Conservation (phyloP, 495 filamentous ascomycete genomes). For the Platismatia glauca region DNA sequence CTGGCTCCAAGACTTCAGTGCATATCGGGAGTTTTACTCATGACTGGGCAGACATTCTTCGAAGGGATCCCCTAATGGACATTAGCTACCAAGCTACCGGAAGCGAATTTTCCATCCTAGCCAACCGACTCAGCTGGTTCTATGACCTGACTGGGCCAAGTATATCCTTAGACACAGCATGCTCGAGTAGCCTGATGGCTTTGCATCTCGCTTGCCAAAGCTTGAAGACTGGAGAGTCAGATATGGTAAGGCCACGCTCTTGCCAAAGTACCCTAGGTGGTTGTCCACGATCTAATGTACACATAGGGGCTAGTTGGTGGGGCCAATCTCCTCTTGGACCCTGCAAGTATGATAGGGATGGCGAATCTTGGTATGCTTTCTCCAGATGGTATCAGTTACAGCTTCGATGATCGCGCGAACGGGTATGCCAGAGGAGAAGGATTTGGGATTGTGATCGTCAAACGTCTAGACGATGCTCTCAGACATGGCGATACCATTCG, state of each 20-base stretch:
- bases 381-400: neutral
- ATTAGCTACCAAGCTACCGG: neutral
- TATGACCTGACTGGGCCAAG: neutral
- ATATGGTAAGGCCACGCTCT: no score
- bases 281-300: no score
- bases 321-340: neutral
- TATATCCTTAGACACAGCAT: neutral
- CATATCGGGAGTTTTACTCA: neutral
- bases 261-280: no score
- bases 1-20: neutral
- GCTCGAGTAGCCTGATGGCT: neutral
- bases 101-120: neutral
- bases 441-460: neutral
- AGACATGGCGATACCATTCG: neutral
- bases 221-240: neutral
- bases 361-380: neutral
- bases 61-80: neutral
- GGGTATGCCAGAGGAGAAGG: neutral
- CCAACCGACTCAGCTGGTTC: neutral
- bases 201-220: neutral
- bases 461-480: neutral
- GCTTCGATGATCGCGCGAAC: neutral
- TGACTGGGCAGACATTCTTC: neutral
- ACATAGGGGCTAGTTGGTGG: neutral
- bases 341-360: neutral